Evolutionary conservation across 2,329 filamentous ascomycete genomes (phyloP).

Genomic region (Aspergillus arachidicola): DNA sequence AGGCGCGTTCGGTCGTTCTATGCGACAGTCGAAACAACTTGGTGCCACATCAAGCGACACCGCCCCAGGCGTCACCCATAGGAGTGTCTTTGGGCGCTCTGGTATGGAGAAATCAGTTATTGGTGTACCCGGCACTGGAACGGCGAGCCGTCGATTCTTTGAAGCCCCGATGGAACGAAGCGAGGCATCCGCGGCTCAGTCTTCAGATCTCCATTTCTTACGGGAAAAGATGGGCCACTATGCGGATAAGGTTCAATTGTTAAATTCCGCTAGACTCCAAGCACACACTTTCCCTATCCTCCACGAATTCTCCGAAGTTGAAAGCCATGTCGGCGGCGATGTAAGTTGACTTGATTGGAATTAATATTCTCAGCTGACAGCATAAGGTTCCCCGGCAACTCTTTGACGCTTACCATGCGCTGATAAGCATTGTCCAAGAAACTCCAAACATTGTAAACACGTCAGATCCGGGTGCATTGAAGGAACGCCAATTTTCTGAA

Average conservation of each 20-base stretch:
- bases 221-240: slow-evolving; percentile 84
- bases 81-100: slow-evolving; percentile 69
- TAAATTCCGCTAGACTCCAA: slow-evolving; percentile 73
- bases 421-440: slow-evolving; percentile 79
- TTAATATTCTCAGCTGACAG: slow-evolving; percentile 19
- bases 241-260: slow-evolving; percentile 73
- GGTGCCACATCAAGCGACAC: slow-evolving; percentile 48
- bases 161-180: slow-evolving; percentile 65
- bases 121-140: slow-evolving; percentile 69
- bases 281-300: slow-evolving; percentile 72
- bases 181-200: slow-evolving; percentile 51
- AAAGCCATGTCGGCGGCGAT: slow-evolving; percentile 68
- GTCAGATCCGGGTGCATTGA: slow-evolving; percentile 65
- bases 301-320: slow-evolving; percentile 73
- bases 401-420: slow-evolving; percentile 78
- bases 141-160: slow-evolving; percentile 66
- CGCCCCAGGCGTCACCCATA: slow-evolving; percentile 40
- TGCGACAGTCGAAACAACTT: slow-evolving; percentile 42
- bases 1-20: slow-evolving; percentile 55
- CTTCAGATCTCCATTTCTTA: slow-evolving; percentile 73
- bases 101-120: slow-evolving; percentile 82
- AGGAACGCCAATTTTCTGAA: slow-evolving; percentile 73
- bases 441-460: slow-evolving; percentile 61
- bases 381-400: slow-evolving; percentile 70
- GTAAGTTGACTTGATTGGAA: slow-evolving; percentile 39